Base-by-base conservation (phyloP, 75 land plant genomes). In the Selaginella tamariscina region DNA sequence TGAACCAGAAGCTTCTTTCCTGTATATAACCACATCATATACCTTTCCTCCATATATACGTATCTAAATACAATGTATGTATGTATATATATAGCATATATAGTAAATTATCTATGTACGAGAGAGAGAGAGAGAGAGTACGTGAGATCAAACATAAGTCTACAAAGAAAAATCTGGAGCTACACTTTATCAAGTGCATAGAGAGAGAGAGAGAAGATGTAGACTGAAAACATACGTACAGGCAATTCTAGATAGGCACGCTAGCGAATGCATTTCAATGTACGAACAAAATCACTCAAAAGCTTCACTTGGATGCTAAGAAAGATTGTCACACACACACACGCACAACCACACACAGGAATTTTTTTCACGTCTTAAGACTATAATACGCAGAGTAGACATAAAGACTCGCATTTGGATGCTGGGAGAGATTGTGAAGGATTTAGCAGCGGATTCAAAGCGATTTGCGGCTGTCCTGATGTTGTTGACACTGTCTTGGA, bases 401-500 rank as follows among this genome's bases (percentile, higher is more conserved):
- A n/a, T n/a, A n/a, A n/a, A n/a, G n/a, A n/a, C n/a, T n/a, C n/a
- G n/a, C 95, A 60, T 73, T 68, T n/a, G 91, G 80, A 15, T 93
- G 85, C 29, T 74, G 72, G 2, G 96, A 85, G 71, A 95, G 85
- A 62, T 83, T 94, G 65, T 82, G 65, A 70, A 95, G 89, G 99
- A 79, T 65, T 79, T 62, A 71, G 86, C 76, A 24, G 99, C 97
- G 73, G 76, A 32, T 33, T 95, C 99, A 78, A 91, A 89, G 65
- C 99, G 96, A 65, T 79, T 33, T 27, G 97, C 88, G 70, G 99
- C 99, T 64, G 96, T 87, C 18, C 92, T 77, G 79, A 95, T 87
- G 69, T 84, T 91, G 82, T 49, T 71, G 65, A 95, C 80, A 64
- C 90, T 86, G 84, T 95, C 99, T 68, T 90, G 96, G 54, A 95